Percentiles rank a stretch among this genome's conserved stretches.
phyloP scores from a whole-genome alignment of 2,329 filamentous ascomycete species.

The Trichoderma sp. region DNA sequence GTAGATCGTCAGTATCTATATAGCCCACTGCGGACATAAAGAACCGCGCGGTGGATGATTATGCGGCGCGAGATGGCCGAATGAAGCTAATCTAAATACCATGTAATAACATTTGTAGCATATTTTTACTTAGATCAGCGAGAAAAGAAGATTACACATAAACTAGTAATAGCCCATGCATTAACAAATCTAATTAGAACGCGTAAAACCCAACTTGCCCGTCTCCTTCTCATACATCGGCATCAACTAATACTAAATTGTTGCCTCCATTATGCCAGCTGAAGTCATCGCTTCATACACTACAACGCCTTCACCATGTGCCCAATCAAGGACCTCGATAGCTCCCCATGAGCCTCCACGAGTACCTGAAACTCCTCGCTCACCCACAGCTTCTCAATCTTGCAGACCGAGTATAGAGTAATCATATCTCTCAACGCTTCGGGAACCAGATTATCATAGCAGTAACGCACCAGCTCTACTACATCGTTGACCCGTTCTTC shows the following conservation, averaged over 20 bases:
- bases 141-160: too few relatives aligned
- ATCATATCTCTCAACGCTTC: slow-evolving; percentile 19
- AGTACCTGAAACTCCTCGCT: slow-evolving; percentile 23
- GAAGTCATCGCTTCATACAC: neutral
- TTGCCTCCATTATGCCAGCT: neutral
- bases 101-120: neutral
- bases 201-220: too few relatives aligned
- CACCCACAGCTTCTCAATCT: slow-evolving; percentile 24
- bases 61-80: neutral
- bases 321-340: slow-evolving; percentile 13
- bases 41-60: neutral
- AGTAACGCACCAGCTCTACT: slow-evolving; percentile 20
- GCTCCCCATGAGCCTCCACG: slow-evolving; percentile 18
- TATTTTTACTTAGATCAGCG: neutral
- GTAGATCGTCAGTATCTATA: too few relatives aligned
- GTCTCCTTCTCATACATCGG: too few relatives aligned
- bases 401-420: slow-evolving; percentile 21
- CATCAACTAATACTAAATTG: neutral
- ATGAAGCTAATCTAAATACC: neutral
- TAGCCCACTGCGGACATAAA: neutral
- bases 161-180: too few relatives aligned
- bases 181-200: too few relatives aligned
- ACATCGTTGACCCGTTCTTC: slow-evolving; percentile 6
- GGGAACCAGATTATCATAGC: slow-evolving; percentile 21
- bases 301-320: neutral